phyloP scores from a whole-genome alignment of 2,329 filamentous ascomycete genomes.

The Fusarium duplospermum region DNA sequence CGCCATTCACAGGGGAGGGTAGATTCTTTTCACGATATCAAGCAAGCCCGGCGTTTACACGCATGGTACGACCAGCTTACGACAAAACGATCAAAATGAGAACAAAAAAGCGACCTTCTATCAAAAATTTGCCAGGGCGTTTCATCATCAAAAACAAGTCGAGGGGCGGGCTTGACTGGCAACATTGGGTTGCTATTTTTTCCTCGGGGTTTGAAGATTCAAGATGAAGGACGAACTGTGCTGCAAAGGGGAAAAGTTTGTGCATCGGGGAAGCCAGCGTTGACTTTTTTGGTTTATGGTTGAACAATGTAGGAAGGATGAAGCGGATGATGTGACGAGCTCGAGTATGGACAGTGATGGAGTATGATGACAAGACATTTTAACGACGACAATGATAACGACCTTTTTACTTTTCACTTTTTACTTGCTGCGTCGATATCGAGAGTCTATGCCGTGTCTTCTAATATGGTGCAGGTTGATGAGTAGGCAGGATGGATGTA shows the following conservation, averaged over 20 bases:
- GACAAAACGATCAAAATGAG: slow-evolving; percentile 30
- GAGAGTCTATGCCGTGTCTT: background rate
- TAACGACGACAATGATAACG: slow-evolving; percentile 45
- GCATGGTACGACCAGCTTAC: slow-evolving; percentile 25
- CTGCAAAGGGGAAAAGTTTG: slow-evolving; percentile 23
- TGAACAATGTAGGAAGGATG: background rate
- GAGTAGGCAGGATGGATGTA: background rate
- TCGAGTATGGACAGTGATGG: slow-evolving; percentile 22
- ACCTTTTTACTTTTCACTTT: slow-evolving; percentile 28
- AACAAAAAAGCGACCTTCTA: slow-evolving; percentile 23
- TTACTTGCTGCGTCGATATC: slow-evolving; percentile 9
- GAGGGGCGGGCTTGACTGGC: background rate
- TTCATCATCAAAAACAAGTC: slow-evolving; percentile 12
- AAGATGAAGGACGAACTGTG: slow-evolving; percentile 9
- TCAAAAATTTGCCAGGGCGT: slow-evolving; percentile 11
- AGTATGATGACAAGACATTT: slow-evolving; percentile 42
- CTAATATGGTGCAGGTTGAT: background rate
- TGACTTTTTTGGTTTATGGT: slow-evolving; percentile 22
- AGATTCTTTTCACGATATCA: slow-evolving; percentile 5
- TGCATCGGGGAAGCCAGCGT: slow-evolving; percentile 38
- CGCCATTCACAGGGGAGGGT: slow-evolving; percentile 11
- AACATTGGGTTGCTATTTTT: background rate
- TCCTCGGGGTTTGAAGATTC: background rate
- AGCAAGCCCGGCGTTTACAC: background rate
- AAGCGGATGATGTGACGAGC: slow-evolving; percentile 22